Evolutionary conservation across 345 rosid species (phyloP), one percentile per base, ranked within the genome.

Genomic region (Pelargonium nanum): DNA sequence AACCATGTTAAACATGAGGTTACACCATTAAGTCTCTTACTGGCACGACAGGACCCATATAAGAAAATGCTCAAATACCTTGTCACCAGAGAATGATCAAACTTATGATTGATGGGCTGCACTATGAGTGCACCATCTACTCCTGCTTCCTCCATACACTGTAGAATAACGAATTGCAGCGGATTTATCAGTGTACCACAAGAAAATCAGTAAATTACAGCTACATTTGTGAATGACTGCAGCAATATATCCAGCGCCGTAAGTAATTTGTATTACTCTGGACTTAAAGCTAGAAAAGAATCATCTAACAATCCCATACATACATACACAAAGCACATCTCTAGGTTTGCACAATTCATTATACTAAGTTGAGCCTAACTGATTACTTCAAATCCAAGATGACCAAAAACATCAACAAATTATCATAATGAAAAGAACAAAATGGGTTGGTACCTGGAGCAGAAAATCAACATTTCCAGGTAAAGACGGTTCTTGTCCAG

Each of bases 121-220:
- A 92, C 96, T 61, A 88, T 83, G 55, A 92, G 91, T 54, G 96
- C 96, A 65, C 98, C 96, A 69, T 88, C 93, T 32, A 92, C 93
- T 17, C 81, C 80, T 44, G 93, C 95, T 74, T 83, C 88, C 77
- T 85, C 95, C 98, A 92, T 85, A 72, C 79, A 75, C 98, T 89
- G 77, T 61, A 52, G 48, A 40, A 28, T 20, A 21, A 56, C 2
- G 21, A 28, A 26, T 13, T 28, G 13, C 4, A 58, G 51, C 24
- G 54, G n/a, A 52, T 52, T 52, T 58, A 40, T 10, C n/a, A n/a
- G n/a, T 17, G 10, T 0, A 19, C 55, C 55, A 52, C 13, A 52
- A 19, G 5, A n/a, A n/a, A n/a, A n/a, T n/a, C n/a, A n/a, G n/a
- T n/a, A 48, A 48, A 48, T 48, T 48, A 48, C 5, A n/a, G 53